A percentile compares a stretch with the other conserved stretches of the same genome.
Conservation (phyloP, 2,329 filamentous ascomycete genomes). For the Pseudopithomyces chartarum region DNA sequence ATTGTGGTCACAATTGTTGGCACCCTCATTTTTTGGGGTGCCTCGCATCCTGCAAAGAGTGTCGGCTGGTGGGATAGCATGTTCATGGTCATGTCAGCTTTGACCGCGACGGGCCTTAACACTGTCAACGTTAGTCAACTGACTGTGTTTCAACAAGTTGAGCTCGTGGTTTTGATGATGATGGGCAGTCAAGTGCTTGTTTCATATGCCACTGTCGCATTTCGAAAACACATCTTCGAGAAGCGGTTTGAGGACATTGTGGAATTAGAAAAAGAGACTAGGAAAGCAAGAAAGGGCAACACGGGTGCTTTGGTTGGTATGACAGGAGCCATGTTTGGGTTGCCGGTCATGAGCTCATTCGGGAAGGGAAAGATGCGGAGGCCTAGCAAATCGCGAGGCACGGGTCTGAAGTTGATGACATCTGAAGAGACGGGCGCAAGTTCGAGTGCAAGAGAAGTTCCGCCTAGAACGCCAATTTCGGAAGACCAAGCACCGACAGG, state of each 20-base stretch:
- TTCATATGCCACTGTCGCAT: conserved; percentile 26
- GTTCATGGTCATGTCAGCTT: conserved; percentile 24
- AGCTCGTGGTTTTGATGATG: conserved; percentile 26
- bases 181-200: conserved; percentile 26
- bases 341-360: conserved; percentile 28
- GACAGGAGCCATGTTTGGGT: conserved; percentile 28
- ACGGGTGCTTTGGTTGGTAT: conserved; percentile 25
- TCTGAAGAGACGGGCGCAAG: background rate
- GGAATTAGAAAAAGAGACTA: conserved; percentile 23
- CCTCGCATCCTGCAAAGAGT: conserved; percentile 23
- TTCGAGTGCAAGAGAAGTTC: background rate
- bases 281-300: conserved; percentile 20
- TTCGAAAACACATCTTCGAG: conserved; percentile 28
- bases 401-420: conserved; percentile 8
- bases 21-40: conserved; percentile 27
- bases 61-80: conserved; percentile 29
- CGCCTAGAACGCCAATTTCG: background rate
- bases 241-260: conserved; percentile 30
- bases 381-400: conserved; percentile 9
- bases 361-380: conserved; percentile 17
- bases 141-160: conserved; percentile 23
- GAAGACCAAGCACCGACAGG: background rate
- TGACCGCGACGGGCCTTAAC: conserved; percentile 23
- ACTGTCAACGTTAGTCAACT: conserved; percentile 28
- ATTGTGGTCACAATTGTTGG: conserved; percentile 20